Evolutionary conservation across 2,329 filamentous ascomycete species (phyloP), one percentile per base, ranked within the genome.

Genomic region (Bretziella fagacearum): DNA sequence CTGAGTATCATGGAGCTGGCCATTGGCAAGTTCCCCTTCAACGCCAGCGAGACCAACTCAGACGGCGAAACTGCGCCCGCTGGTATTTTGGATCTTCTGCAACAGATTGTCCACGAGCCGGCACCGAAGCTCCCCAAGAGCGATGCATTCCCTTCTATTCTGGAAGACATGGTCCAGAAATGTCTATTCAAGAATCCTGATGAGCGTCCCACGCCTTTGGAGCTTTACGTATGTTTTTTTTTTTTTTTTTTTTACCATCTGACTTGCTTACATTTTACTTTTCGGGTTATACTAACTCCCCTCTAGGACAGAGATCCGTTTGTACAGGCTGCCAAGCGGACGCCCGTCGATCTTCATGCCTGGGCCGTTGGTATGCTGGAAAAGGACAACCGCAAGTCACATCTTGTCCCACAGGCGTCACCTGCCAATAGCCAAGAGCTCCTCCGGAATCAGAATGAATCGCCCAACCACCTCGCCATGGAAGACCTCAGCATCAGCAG

Each of bases 321-420:
- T 63, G 77, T 98, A 17, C 86, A 94, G 63, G 91, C 91, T 46
- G 91, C 91, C 42, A 96, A 96, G 68, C 77, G 89, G 55, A 98
- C 91, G 1, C 91, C 91, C 1, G 91, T 98, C 44, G 82, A 98
- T 60, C 71, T 98, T 27, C 77, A 83, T 61, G 84, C 86, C 53
- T 98, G 91, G 91, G 89, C 91, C 18, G 77, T 93, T 42, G 79
- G 84, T 56, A 75, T 96, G 69, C 89, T 96, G 76, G 87, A 95
- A 60, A 78, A 81, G 56, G 84, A 95, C 62, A 94, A 95, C 63
- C 84, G 91, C 60, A 94, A 93, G 63, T 94, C 87, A 23, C 89
- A 95, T 60, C 73, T 95, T 30, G 83, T 79, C 13, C 85, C 86
- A 27, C 79, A 83, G 56, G 68, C 83, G 35, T 84, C 81, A 8